phyloP scores from a whole-genome alignment of 345 rosid species.

The Anacardium occidentale region DNA sequence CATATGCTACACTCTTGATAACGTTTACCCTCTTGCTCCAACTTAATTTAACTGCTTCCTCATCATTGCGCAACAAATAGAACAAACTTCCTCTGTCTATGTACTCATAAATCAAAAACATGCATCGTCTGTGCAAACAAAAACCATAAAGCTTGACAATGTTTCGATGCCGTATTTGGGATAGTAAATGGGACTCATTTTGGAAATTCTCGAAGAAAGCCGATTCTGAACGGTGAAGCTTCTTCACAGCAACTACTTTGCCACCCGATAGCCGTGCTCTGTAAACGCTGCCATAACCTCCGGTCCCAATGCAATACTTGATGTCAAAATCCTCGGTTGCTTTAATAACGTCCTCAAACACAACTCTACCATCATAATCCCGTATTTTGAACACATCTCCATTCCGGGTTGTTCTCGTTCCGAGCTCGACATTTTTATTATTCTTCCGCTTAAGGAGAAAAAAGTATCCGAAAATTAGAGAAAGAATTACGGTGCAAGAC shows the following conservation, averaged over 20 bases:
- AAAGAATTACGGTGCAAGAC: background rate
- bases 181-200: slow-evolving; percentile 10
- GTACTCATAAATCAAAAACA: slow-evolving; percentile 18
- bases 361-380: slow-evolving; percentile 15
- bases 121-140: background rate
- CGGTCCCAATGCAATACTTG: slow-evolving; percentile 18
- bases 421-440: background rate
- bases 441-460: background rate
- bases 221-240: slow-evolving; percentile 7
- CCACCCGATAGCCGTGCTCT: background rate
- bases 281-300: slow-evolving; percentile 14
- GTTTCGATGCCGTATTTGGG: background rate
- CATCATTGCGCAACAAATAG: background rate
- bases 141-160: background rate
- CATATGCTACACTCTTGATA: background rate
- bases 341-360: slow-evolving; percentile 15
- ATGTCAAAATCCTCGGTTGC: slow-evolving; percentile 4
- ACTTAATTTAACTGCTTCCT: background rate
- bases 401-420: background rate
- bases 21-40: slow-evolving; percentile 19
- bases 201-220: background rate
- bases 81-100: slow-evolving; percentile 12
- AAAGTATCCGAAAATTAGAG: background rate
- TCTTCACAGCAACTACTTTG: slow-evolving; percentile 4
- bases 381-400: background rate